Evolutionary conservation across 352 stramenopile species (phyloP), one percentile per base, ranked within the genome.

Genomic region (Globisporangium splendens): DNA sequence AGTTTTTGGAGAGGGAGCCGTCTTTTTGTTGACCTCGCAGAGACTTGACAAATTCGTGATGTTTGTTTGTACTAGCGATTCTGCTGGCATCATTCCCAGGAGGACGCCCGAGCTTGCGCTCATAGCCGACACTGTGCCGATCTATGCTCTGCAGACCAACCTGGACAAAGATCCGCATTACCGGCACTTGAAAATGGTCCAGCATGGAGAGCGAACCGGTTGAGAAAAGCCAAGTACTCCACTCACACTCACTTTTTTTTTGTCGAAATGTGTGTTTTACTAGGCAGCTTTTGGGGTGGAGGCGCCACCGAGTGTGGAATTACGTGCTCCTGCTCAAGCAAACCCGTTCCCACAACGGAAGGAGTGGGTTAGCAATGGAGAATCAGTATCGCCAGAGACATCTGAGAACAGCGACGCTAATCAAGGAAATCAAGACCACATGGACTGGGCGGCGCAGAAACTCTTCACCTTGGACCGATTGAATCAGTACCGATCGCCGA

Each of bases 401-500:
- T 20, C 4, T 15, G 44, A 61, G 6, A 54, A 42, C 46, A 38
- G 13, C 8, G 35, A 20, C 35, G 11, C 2, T 31, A 31, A 2
- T 31, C 24, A 31, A 31, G 24, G 5, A 31, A 31, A 31, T 2
- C 24, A 31, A 31, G 24, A 31, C 24, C 24, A 31, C 24, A 6
- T 5, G 24, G 24, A 31, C 24, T 31, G 24, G 24, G 24, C 24
- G 24, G 24, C 2, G 24, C 24, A 31, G 24, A 31, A 31, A 31
- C 24, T 31, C 24, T 31, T 31, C 24, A 31, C 24, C 24, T 31
- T 31, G 24, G 24, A 31, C 24, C 24, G 43, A 17, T 7, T 8
- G 50, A 63, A 56, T 12, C 48, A 57, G 13, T 50, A 43, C 28
- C 66, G 59, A 11, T n/a, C 58, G 15, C 21, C 54, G 2, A 56